Conservation (phyloP, 129 eudicot genomes). For the Helianthus annuus region HanXRQr2.0-SUNRISE NC_035447.2:47724673-47725172, state of each 20-base stretch:
- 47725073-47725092: conserved; percentile 8
- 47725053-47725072: conserved; percentile 27
- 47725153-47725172: conserved; percentile 95
- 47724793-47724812: neutral
- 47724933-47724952: neutral
- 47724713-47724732: neutral
- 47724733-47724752: neutral
- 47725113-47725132: conserved; percentile 5
- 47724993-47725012: conserved; percentile 94
- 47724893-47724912: neutral
- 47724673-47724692: neutral
- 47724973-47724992: conserved; percentile 80
- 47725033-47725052: conserved; percentile 91
- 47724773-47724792: conserved; percentile 6
- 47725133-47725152: conserved; percentile 84
- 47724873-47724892: conserved; percentile 97
- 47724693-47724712: neutral
- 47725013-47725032: conserved; percentile 76
- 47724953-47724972: conserved; percentile 4
- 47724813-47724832: conserved; percentile 76
- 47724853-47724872: conserved; percentile 95
- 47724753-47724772: neutral
- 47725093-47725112: neutral
- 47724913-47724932: conserved; percentile 7
- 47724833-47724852: conserved; percentile 76